Percentiles rank a stretch among this genome's conserved stretches.
Evolutionary conservation across 1,284 basidiomycete genomes (phyloP).

Genomic region (Apiotrichum gamsii): DNA sequence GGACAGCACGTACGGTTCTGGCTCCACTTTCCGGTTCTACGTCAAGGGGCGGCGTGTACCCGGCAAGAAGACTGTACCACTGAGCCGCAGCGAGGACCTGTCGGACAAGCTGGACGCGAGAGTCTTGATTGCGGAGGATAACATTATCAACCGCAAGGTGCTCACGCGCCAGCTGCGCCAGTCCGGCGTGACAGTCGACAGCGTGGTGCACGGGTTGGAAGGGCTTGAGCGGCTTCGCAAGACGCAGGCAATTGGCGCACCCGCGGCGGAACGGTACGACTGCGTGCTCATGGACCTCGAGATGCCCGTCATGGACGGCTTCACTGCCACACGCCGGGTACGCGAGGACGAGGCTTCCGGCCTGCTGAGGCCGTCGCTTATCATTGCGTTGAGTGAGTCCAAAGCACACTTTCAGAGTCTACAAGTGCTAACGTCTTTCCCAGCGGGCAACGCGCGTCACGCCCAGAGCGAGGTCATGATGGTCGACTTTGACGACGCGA

Average conservation of each 20-base stretch:
- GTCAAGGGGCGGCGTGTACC: conserved; percentile 25
- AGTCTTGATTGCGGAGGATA: conserved; percentile 47
- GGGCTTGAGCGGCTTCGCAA: conserved; percentile 38
- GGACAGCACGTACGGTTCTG: conserved; percentile 14
- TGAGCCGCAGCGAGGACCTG: too few relatives aligned
- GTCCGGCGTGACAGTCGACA: conserved; percentile 37
- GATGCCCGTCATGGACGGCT: conserved; percentile 30
- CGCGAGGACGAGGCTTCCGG: conserved; percentile 14
- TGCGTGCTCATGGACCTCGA: conserved; percentile 42
- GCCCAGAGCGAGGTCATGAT: conserved; percentile 15
- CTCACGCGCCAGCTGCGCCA: conserved; percentile 46
- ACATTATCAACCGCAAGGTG: conserved; percentile 48
- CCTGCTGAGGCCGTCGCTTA: neutral
- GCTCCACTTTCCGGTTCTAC: conserved; percentile 46
- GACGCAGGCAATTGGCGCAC: too few relatives aligned
- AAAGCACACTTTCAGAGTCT: too few relatives aligned
- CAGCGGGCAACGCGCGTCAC: conserved; percentile 22
- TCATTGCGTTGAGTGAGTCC: conserved; percentile 19
- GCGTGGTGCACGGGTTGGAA: conserved; percentile 3
- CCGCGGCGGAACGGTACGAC: conserved; percentile 40
- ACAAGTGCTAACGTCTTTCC: too few relatives aligned
- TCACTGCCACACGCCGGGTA: conserved; percentile 6
- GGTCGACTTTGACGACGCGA: conserved; percentile 34
- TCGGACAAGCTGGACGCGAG: too few relatives aligned
- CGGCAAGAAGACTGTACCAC: too few relatives aligned